A percentile compares a stretch with the other conserved stretches of the same genome.
Evolutionary conservation across 2,329 filamentous ascomycete species (phyloP).

Genomic region (Onygenales sp.): DNA sequence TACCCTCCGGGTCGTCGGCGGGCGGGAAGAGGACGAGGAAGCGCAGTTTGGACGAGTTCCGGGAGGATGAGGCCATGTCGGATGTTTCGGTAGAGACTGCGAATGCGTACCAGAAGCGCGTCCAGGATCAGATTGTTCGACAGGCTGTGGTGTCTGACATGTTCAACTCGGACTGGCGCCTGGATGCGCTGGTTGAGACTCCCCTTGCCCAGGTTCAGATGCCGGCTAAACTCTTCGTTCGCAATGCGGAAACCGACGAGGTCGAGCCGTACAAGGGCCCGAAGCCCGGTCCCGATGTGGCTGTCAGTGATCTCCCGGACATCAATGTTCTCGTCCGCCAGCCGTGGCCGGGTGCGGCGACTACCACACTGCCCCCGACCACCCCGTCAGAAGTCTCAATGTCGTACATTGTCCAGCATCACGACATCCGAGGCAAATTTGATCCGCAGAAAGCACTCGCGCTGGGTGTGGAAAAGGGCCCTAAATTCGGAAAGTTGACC

Average conservation of each 20-base stretch:
- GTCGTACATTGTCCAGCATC: constrained; percentile 76
- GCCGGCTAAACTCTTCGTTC: constrained; percentile 61
- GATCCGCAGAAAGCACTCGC: constrained; percentile 53
- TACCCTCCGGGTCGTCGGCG: constrained; percentile 17
- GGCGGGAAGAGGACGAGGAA: constrained; percentile 31
- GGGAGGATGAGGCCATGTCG: constrained; percentile 13
- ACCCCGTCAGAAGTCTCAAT: constrained; percentile 58
- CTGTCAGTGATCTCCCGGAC: constrained; percentile 43
- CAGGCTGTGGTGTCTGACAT: constrained; percentile 60
- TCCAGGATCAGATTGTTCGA: constrained; percentile 42
- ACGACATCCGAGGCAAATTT: constrained; percentile 73
- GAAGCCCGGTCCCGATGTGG: constrained; percentile 39
- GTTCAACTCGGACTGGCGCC: constrained; percentile 68
- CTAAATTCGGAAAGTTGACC: constrained; percentile 52
- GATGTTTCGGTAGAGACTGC: neutral
- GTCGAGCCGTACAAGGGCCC: constrained; percentile 63
- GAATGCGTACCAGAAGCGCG: constrained; percentile 11
- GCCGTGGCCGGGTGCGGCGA: constrained; percentile 66
- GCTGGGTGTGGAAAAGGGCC: constrained; percentile 54
- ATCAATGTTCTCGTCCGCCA: constrained; percentile 63
- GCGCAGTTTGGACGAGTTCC: constrained; percentile 42
- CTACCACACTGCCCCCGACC: constrained; percentile 59
- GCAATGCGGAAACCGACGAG: constrained; percentile 51
- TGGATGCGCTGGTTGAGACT: constrained; percentile 60
- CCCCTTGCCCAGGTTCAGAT: constrained; percentile 57